Evolutionary conservation across 495 filamentous ascomycete species (phyloP).

Genomic region (Talaromyces nanjingensis): DNA sequence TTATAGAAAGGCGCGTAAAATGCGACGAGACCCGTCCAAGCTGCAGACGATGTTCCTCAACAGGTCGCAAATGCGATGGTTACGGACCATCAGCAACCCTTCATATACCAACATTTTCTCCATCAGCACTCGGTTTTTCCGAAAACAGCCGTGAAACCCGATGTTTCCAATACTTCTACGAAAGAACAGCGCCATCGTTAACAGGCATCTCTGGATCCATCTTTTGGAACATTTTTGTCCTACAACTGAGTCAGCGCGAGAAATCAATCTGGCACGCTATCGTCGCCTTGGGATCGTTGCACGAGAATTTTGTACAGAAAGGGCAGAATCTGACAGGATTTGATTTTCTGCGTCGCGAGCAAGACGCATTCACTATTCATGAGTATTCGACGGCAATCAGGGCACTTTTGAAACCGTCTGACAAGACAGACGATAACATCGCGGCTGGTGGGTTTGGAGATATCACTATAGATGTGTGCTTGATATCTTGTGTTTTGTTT

Average conservation of each 20-base stretch:
- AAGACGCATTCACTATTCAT: slow-evolving; percentile 31
- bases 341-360: neutral
- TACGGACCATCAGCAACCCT: slow-evolving; percentile 8
- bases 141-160: slow-evolving; percentile 31
- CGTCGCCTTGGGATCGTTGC: slow-evolving; percentile 54
- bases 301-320: slow-evolving; percentile 47
- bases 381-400: slow-evolving; percentile 48
- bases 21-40: slow-evolving; percentile 41
- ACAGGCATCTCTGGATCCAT: slow-evolving; percentile 56
- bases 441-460: neutral
- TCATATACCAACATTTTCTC: slow-evolving; percentile 4
- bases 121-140: slow-evolving; percentile 1
- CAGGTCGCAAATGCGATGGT: slow-evolving; percentile 32
- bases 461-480: slow-evolving; percentile 30
- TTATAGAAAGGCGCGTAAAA: slow-evolving; percentile 32
- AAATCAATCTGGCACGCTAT: slow-evolving; percentile 58
- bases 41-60: slow-evolving; percentile 26
- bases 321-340: slow-evolving; percentile 1
- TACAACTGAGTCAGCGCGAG: slow-evolving; percentile 53
- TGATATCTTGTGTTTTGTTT: slow-evolving; percentile 40
- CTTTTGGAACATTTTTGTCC: slow-evolving; percentile 48
- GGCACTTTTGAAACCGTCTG: slow-evolving; percentile 7
- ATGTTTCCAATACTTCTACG: slow-evolving; percentile 55
- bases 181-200: slow-evolving; percentile 49
- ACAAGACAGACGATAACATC: neutral